Percentiles rank a stretch among this genome's conserved stretches.
Evolutionary conservation across 805 yeast species (phyloP).

Genomic region (Candida peoriensis): DNA sequence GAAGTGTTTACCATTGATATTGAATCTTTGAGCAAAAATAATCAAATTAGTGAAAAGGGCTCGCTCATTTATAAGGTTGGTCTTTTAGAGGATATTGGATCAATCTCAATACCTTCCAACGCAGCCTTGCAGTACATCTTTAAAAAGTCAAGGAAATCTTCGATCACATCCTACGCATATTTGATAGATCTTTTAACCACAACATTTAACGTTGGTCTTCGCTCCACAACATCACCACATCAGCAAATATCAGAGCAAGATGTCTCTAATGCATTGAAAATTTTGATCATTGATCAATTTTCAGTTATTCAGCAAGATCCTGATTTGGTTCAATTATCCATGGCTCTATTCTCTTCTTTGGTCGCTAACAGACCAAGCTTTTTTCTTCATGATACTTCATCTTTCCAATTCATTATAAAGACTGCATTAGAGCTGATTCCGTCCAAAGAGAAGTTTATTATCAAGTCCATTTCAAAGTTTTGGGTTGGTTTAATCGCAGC

Average conservation of each 20-base stretch:
- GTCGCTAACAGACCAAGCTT: conserved; percentile 46
- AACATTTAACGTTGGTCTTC: conserved; percentile 16
- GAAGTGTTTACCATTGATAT: conserved; percentile 36
- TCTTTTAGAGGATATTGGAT: conserved; percentile 60
- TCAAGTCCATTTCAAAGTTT: conserved; percentile 46
- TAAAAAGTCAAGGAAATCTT: conserved; percentile 21
- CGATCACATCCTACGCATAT: conserved; percentile 5
- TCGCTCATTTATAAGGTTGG: conserved; percentile 62
- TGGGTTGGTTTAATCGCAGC: conserved; percentile 45
- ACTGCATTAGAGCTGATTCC: conserved; percentile 27
- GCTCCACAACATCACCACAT: background rate
- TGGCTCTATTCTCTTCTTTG: conserved; percentile 46
- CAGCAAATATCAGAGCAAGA: conserved; percentile 10
- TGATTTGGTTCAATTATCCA: conserved; percentile 48
- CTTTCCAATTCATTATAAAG: conserved; percentile 23
- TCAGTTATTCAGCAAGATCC: conserved; percentile 44
- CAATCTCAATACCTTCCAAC: conserved; percentile 49
- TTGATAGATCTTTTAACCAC: conserved; percentile 17
- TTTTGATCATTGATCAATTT: conserved; percentile 14
- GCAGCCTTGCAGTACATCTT: conserved; percentile 37
- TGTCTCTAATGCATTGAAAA: conserved; percentile 12
- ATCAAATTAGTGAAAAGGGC: conserved; percentile 55
- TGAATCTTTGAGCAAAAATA: conserved; percentile 33
- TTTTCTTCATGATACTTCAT: conserved; percentile 31
- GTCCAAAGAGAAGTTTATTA: conserved; percentile 45